Evolutionary conservation across 441 rosid genomes (phyloP).

Genomic region (Croton setiger): DNA sequence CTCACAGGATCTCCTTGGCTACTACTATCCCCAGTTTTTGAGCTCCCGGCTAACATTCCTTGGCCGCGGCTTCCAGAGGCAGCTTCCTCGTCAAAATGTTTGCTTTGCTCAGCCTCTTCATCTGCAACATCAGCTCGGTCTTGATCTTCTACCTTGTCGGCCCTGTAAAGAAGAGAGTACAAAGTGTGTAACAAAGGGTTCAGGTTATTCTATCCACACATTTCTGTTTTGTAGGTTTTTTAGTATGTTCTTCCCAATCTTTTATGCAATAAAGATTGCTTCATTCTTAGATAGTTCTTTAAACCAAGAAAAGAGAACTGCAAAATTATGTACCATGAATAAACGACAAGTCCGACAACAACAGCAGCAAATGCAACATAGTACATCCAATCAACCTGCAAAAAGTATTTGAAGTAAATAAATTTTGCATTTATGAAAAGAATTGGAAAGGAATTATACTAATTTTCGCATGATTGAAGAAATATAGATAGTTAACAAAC

Average conservation of each 20-base stretch:
- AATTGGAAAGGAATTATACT: too few species aligned
- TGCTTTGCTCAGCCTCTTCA: conserved; percentile 39
- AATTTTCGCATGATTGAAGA: not conserved
- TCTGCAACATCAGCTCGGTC: conserved; percentile 26
- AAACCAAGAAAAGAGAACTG: not conserved
- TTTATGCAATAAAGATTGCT: too few species aligned
- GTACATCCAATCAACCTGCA: conserved; percentile 87
- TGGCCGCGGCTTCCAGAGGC: conserved; percentile 20
- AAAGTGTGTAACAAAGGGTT: too few species aligned
- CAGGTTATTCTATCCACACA: too few species aligned
- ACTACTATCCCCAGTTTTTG: conserved; percentile 19
- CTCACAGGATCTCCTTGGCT: conserved; percentile 23
- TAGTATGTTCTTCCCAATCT: too few species aligned
- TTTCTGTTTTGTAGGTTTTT: too few species aligned
- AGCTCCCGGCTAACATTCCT: conserved; percentile 21
- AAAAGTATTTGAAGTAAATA: conserved; percentile 8
- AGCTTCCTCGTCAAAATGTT: conserved; percentile 43
- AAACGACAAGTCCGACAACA: conserved; percentile 56
- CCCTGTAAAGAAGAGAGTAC: conserved; percentile 32
- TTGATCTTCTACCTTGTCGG: conserved; percentile 51
- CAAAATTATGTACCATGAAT: conserved; percentile 54
- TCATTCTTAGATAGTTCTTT: not conserved
- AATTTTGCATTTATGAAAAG: not conserved
- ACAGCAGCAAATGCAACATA: conserved; percentile 74
- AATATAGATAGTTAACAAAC: conserved; percentile 33